Base-by-base conservation (phyloP, 768 basidiomycete genomes). In the Naganishia randhawae region DNA sequence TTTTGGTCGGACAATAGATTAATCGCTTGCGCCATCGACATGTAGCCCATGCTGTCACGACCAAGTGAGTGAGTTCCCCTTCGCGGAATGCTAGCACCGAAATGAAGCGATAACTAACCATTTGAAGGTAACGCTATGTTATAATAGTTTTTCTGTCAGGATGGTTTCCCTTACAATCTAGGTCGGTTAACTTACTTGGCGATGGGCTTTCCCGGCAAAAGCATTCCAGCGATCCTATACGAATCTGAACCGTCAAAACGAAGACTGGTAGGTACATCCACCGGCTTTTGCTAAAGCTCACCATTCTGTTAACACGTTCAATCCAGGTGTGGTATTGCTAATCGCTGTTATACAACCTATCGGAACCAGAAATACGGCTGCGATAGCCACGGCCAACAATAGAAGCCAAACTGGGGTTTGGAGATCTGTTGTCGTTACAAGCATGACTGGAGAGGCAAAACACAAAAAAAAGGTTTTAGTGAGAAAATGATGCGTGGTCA, bases 221-320 rank as follows among this genome's bases (percentile, higher is more conserved):
- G 54, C 1, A 80, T 70, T 5, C 78, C 78, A 16, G 78, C 78
- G 1, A 80, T 75, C 53, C 78, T 79, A 35, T 8, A 31, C 2
- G 7, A 51, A 42, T 16, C 48, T 29, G 11, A 22, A 22, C 16
- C 8, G 6, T 62, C 29, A 39, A n/a, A n/a, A 14, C 42, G 13
- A 50, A 8, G 29, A 51, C 3, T 32, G 19, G n/a, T n/a, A 8
- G 61, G 50, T 33, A 61, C 52, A 3, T 65, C n/a, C n/a, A n/a
- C n/a, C n/a, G 25, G 7, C 61, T 25, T 19, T 42, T 66, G 31
- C 48, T 29, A 9, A 53, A 13, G 27, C 77, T 72, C 33, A 77
- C 78, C 80, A 79, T 55, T 81, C 80, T 1, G 79, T 81, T 42
- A 81, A 42, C n/a, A 81, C 80, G 57, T 81, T 81, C 73, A 81